Base-by-base conservation (phyloP, 331 rosid genomes). In the Quercus phellos region DNA sequence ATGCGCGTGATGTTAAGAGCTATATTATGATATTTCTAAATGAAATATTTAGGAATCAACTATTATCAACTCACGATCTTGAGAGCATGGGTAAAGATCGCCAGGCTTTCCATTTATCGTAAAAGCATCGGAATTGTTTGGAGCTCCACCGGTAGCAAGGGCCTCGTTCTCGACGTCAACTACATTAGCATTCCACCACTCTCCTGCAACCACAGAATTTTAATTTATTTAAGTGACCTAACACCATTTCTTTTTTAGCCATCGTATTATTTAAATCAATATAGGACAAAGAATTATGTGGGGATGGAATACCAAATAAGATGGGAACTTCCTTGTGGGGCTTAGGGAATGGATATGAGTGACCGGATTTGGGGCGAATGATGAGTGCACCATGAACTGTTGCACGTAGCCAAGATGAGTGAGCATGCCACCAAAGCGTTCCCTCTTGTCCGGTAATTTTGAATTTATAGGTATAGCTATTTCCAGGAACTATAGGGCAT, bases 381-480 rank as follows among this genome's bases (percentile, higher is more conserved):
- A 87, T 74, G 61, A 87, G 86, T 6, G 90, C 88, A 2, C 90
- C 90, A 2, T 87, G 54, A 74, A 87, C 86, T 16, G 90, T 87
- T 60, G 90, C 88, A 0, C 90, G 90, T 72, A 87, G 83, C 86
- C 84, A 84, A 1, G 86, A 69, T 1, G 68, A 10, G 22, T 87
- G 90, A 0, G 90, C 86, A 30, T 87, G 90, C 90, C 90, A 87
- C 90, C 90, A 87, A 12, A 84, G 82, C 6, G 90, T 87, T 3
- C 90, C 90, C 63, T 87, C 90, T n/a, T 87, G 88, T 35, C 86
- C 84, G 14, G 74, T 87, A 77, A 87, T 73, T 0, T 87, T 87
- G 70, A 87, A 87, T 56, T 66, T 84, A 74, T 87, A 84, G 0
- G 84, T 81, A 35, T 77, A 87, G 21, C 12, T 76, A 1, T 54